Base-by-base conservation (phyloP, 2,329 filamentous ascomycete species). In the Colletotrichum lini region DNA sequence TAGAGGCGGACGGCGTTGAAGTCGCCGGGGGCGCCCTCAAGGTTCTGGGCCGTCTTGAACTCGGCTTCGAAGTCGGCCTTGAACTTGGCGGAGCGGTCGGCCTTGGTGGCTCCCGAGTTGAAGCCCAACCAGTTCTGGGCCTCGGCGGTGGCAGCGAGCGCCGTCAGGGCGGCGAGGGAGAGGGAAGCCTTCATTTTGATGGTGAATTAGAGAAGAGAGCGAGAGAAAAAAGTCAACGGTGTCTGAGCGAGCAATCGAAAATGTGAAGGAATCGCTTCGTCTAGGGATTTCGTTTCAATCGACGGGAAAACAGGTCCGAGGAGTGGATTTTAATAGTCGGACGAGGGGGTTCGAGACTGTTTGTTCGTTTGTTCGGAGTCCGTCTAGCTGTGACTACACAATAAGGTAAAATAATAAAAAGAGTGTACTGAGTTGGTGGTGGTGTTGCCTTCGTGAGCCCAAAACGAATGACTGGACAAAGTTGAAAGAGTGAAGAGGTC, bases 1-100 rank as follows among this genome's bases (percentile, higher is more conserved):
- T 93, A 92, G 42, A 92, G 84, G 63, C 90, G 88, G 74, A 90
- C 86, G 69, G 87, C 83, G 76, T 85, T 88, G 83, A 90, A 91
- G 74, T 81, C 82, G 70, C 87, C 87, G 12, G 88, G 87, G 35
- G 87, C 81, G 67, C 81, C 81, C 70, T 78, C 76, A 49, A 85
- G 82, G 72, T 77, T 78, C 75, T 84, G 79, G 8, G 82, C 78
- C 4, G 82, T 80, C 54, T 78, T 81, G 79, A 88, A 86, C 82
- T 87, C 85, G 53, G 79, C 78, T 70, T 79, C 75, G 76, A 84
- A 88, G 80, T 88, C 86, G 62, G 79, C 73, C 82, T 86, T 84
- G 81, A 86, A 84, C 84, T 88, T 88, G 81, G 85, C 85, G 10
- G 83, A 84, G 71, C 80, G 80, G 79, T 87, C 84, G 74, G 82